Evolutionary conservation across 164 flowering plant genomes (phyloP).

Genomic region (Sextonia rubra): DNA sequence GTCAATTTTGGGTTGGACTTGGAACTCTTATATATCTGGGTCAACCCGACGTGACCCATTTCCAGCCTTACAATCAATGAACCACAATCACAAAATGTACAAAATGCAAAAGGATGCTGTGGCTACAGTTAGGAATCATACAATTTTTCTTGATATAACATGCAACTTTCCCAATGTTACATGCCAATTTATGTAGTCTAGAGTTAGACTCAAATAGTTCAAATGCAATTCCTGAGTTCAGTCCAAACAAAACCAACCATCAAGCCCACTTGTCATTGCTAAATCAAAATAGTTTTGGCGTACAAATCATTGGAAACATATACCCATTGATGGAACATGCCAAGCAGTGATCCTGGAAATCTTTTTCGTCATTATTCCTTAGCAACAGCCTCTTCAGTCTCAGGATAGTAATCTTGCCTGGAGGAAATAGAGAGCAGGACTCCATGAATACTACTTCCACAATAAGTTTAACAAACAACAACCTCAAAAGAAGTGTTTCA

Average conservation of each 20-base stretch:
- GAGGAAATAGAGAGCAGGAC: background rate
- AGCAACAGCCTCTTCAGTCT: constrained; percentile 31
- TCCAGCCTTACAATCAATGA: background rate
- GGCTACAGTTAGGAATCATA: background rate
- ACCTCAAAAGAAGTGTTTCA: too few relatives aligned
- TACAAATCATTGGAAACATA: background rate
- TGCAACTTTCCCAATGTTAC: background rate
- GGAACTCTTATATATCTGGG: too few relatives aligned
- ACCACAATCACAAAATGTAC: background rate
- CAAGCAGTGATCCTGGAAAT: background rate
- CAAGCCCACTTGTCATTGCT: background rate
- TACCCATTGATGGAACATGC: background rate
- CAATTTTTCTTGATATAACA: background rate
- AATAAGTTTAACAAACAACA: background rate
- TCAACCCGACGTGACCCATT: too few relatives aligned
- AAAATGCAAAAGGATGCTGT: background rate
- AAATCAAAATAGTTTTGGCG: background rate
- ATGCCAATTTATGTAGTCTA: background rate
- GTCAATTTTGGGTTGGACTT: too few relatives aligned
- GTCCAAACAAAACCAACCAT: background rate
- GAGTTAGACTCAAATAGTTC: background rate
- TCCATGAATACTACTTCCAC: background rate
- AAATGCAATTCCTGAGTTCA: background rate
- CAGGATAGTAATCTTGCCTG: constrained; percentile 51
- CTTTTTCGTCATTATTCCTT: constrained; percentile 25